Base-by-base conservation (phyloP, 805 yeast species). In the Kluyveromyces dobzhanskii region DNA sequence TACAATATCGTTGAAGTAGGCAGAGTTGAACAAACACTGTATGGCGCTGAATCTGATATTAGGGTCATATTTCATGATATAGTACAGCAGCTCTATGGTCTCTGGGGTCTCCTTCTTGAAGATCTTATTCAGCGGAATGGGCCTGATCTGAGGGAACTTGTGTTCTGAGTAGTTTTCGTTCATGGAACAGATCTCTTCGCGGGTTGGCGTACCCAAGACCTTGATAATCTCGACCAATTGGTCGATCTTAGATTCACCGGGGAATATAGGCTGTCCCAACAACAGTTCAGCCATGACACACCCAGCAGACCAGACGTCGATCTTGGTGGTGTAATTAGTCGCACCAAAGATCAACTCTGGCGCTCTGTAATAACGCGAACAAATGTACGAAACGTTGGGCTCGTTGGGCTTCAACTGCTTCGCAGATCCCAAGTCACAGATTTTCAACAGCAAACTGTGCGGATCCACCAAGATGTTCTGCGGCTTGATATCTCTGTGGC, bases 301-400 rank as follows among this genome's bases (percentile, higher is more conserved):
- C 16, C 95, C 96, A 11, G 94, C 86, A 11, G 95, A 85, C 98
- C 98, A 92, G 35, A 92, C 77, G 60, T 92, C 98, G 48, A 92
- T 92, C 61, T 90, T 88, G 23, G 97, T 87, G 6, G 97, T 86
- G 63, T 92, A 92, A 62, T 88, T 85, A 19, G 95, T 83, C 11
- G 97, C 95, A 14, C 97, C 98, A 67, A 92, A 92, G 44, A 92
- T 92, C 51, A 92, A 75, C 64, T 92, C 98, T 0, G 98, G 98
- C 5, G 98, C 98, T 41, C 98, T 71, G 64, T 92, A 92, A 65
- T 90, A 92, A 51, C 98, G 74, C 14, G 97, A 87, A 64, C 98
- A 92, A 38, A 92, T 92, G 62, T 92, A 92, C 6, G 95, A 82
- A 18, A 92, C 97, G 58, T 90, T 92, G 32, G 96, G 95, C 61